These are phyloP conservation scores for Boletus speciosus DNA, from an alignment of 768 basidiomycete species.

Conservation along the genomic window DNA sequence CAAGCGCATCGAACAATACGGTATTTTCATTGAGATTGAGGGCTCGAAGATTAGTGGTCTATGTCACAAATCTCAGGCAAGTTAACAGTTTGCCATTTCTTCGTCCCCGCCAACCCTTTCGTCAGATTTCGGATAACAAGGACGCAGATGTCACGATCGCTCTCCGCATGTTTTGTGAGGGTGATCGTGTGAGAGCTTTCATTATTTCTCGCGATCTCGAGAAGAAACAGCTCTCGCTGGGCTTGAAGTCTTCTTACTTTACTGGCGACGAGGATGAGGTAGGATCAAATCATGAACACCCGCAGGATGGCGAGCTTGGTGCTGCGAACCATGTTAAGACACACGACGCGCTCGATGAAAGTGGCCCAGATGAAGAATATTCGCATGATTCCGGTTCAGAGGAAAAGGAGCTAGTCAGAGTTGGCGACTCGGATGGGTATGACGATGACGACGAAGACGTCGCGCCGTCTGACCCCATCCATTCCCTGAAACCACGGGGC, in stretches of 20 bases:
- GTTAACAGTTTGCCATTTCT: slow-evolving; percentile 11
- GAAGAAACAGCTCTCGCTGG: slow-evolving; percentile 76
- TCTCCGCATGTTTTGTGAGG: slow-evolving; percentile 78
- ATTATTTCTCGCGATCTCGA: slow-evolving; percentile 71
- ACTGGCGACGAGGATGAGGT: slow-evolving; percentile 51
- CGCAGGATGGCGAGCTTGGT: slow-evolving; percentile 27
- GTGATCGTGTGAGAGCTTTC: slow-evolving; percentile 79
- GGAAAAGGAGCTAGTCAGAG: slow-evolving; percentile 20
- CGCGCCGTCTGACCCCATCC: neutral
- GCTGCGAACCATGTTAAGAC: slow-evolving; percentile 29
- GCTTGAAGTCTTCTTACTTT: slow-evolving; percentile 88
- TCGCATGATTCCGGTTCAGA: slow-evolving; percentile 7
- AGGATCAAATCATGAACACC: slow-evolving; percentile 28
- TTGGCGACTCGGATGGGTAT: slow-evolving; percentile 5
- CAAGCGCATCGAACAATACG: slow-evolving; percentile 82
- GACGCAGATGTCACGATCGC: slow-evolving; percentile 77
- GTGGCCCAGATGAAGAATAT: slow-evolving; percentile 10
- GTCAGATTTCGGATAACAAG: slow-evolving; percentile 82
- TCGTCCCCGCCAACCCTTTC: neutral
- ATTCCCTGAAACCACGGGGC: neutral
- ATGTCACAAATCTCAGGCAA: slow-evolving; percentile 90
- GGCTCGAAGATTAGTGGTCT: slow-evolving; percentile 81
- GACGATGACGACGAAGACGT: slow-evolving; percentile 18
- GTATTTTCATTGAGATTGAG: slow-evolving; percentile 90
- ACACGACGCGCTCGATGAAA: slow-evolving; percentile 20